Percentiles rank a stretch among this genome's conserved stretches.
Conservation (phyloP, 2,329 filamentous ascomycete genomes). For the Fusarium sp. region DNA sequence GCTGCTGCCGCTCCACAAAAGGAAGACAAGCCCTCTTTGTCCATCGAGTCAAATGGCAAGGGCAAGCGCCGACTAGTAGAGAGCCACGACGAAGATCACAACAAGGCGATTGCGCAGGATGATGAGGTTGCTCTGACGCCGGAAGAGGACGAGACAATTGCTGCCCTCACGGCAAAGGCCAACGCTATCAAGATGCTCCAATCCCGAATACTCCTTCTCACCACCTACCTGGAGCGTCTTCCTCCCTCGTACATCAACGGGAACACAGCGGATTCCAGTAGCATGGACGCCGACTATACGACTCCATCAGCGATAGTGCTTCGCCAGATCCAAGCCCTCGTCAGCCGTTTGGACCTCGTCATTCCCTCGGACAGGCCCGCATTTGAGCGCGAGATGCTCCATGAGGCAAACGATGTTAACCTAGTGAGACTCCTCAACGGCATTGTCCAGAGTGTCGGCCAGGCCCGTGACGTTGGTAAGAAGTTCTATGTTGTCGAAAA, state of each 20-base stretch:
- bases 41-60: slow-evolving; percentile 61
- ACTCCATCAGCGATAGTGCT: slow-evolving; percentile 76
- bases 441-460: slow-evolving; percentile 76
- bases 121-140: slow-evolving; percentile 59
- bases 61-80: slow-evolving; percentile 58
- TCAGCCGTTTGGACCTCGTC: slow-evolving; percentile 84
- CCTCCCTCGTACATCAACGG: slow-evolving; percentile 71
- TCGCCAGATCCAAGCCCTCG: slow-evolving; percentile 86
- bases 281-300: slow-evolving; percentile 51
- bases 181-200: slow-evolving; percentile 96
- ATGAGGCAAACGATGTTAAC: slow-evolving; percentile 85
- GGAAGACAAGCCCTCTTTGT: slow-evolving; percentile 53
- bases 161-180: slow-evolving; percentile 81
- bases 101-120: slow-evolving; percentile 40
- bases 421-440: slow-evolving; percentile 79
- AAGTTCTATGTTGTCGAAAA: slow-evolving; percentile 73
- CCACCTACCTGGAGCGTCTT: slow-evolving; percentile 78
- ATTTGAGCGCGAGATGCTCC: slow-evolving; percentile 75
- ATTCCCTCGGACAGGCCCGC: slow-evolving; percentile 73
- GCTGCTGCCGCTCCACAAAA: slow-evolving; percentile 68
- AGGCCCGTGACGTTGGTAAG: slow-evolving; percentile 76
- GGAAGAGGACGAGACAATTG: slow-evolving; percentile 69
- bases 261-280: slow-evolving; percentile 50
- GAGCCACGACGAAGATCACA: slow-evolving; percentile 40
- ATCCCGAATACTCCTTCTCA: slow-evolving; percentile 75